Evolutionary conservation across 2,329 filamentous ascomycete species (phyloP).

Genomic region (Rosellinia necatrix): DNA sequence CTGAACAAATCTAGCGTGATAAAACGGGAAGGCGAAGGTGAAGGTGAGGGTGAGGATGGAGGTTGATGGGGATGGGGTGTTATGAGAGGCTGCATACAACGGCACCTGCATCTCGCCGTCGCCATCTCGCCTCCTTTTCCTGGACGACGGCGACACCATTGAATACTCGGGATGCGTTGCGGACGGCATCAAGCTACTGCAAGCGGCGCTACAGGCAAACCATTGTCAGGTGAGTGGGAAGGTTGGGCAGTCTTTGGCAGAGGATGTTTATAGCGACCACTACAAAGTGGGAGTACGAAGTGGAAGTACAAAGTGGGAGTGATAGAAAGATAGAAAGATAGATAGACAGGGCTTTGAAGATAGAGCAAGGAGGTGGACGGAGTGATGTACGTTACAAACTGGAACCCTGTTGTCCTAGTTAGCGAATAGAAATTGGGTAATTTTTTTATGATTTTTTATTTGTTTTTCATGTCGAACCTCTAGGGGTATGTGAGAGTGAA

Average conservation of each 20-base stretch:
- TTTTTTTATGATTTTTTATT: too few species aligned
- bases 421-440: too few species aligned
- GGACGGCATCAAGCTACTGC: constrained; percentile 42
- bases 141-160: constrained; percentile 41
- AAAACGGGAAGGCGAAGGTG: too few species aligned
- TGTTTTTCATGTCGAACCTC: too few species aligned
- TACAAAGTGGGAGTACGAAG: too few species aligned
- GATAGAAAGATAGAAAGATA: too few species aligned
- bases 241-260: not conserved
- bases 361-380: not conserved
- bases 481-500: too few species aligned
- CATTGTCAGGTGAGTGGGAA: not conserved
- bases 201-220: not conserved
- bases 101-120: constrained; percentile 33
- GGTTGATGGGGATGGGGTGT: constrained; percentile 3
- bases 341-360: not conserved
- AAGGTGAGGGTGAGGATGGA: not conserved
- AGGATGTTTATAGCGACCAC: not conserved
- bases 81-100: constrained; percentile 34
- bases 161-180: constrained; percentile 41
- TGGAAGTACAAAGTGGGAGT: too few species aligned
- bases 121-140: constrained; percentile 46
- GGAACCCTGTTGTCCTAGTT: too few species aligned
- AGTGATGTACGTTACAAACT: not conserved
- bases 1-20: too few species aligned